These are phyloP conservation scores for Macrolepiota albuminosa DNA, from an alignment of 768 basidiomycete genomes.

Conservation along the genomic window DNA sequence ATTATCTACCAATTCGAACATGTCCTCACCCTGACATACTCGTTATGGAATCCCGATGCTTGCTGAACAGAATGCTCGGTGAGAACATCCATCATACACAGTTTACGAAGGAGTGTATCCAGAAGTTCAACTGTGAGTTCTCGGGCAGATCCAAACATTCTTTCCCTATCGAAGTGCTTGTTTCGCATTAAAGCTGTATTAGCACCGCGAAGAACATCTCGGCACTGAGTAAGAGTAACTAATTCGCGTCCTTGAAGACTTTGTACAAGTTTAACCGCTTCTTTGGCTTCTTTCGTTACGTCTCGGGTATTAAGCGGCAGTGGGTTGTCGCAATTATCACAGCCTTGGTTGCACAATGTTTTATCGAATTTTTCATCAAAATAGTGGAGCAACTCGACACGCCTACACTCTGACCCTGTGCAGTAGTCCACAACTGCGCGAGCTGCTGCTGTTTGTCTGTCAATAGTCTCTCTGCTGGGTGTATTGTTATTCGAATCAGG, in stretches of 20 bases:
- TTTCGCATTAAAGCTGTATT: constrained; percentile 40
- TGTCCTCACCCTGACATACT: constrained; percentile 47
- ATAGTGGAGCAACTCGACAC: constrained; percentile 81
- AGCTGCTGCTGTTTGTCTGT: constrained; percentile 62
- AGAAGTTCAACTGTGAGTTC: constrained; percentile 45
- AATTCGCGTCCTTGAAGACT: constrained; percentile 38
- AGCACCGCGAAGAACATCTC: constrained; percentile 63
- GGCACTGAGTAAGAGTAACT: constrained; percentile 57
- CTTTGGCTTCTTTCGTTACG: constrained; percentile 52
- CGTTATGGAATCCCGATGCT: constrained; percentile 40
- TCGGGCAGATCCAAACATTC: constrained; percentile 51
- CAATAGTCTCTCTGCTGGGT: constrained; percentile 49
- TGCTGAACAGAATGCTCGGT: constrained; percentile 39
- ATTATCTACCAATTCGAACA: background rate
- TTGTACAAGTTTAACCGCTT: constrained; percentile 56
- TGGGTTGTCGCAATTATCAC: constrained; percentile 77
- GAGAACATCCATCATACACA: constrained; percentile 49
- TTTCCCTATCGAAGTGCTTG: constrained; percentile 42
- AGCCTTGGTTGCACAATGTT: constrained; percentile 58
- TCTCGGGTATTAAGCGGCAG: constrained; percentile 45
- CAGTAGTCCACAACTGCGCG: constrained; percentile 77
- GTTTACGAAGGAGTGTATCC: constrained; percentile 61
- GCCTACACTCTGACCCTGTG: constrained; percentile 80
- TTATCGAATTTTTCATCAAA: constrained; percentile 81
- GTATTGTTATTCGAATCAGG: constrained; percentile 36